phyloP scores from a whole-genome alignment of 805 yeast genomes.

The Kuraishia cidri region DNA sequence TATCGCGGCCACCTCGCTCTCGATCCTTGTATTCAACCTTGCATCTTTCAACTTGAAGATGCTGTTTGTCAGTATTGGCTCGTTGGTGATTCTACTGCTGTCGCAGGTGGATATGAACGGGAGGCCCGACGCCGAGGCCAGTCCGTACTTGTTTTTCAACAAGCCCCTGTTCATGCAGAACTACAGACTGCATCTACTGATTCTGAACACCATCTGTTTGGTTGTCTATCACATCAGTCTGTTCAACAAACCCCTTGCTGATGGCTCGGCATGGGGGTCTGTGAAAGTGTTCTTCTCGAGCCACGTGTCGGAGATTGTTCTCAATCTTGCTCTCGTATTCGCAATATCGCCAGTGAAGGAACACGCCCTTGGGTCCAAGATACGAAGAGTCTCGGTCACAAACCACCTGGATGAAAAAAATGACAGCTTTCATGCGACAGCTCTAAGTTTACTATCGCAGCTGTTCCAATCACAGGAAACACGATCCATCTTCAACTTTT shows the following conservation, averaged over 20 bases:
- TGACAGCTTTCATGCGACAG: not conserved
- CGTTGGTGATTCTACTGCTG: slow-evolving; percentile 14
- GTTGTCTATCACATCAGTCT: slow-evolving; percentile 5
- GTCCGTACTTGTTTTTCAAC: slow-evolving; percentile 11
- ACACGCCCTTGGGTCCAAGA: not conserved
- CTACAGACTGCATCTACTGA: slow-evolving; percentile 13
- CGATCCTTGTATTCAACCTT: too few species aligned
- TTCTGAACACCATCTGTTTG: slow-evolving; percentile 10
- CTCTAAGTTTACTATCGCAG: slow-evolving; percentile 15
- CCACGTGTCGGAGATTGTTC: not conserved
- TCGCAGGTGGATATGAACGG: slow-evolving; percentile 17
- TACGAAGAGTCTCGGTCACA: not conserved
- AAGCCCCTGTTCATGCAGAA: slow-evolving; percentile 11
- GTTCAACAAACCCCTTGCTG: not conserved
- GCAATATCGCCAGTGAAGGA: not conserved
- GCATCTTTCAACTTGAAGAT: too few species aligned
- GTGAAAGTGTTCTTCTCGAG: not conserved
- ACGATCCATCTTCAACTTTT: slow-evolving; percentile 78
- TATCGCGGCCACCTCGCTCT: too few species aligned
- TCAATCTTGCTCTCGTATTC: not conserved
- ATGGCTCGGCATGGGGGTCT: not conserved
- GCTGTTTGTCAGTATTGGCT: slow-evolving; percentile 19
- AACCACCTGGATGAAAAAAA: not conserved
- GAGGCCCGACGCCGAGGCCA: slow-evolving; percentile 4
- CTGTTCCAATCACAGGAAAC: slow-evolving; percentile 56